Conservation (phyloP, 371 early-diverging fungal species). For the Zancudomyces culisetae region DNA sequence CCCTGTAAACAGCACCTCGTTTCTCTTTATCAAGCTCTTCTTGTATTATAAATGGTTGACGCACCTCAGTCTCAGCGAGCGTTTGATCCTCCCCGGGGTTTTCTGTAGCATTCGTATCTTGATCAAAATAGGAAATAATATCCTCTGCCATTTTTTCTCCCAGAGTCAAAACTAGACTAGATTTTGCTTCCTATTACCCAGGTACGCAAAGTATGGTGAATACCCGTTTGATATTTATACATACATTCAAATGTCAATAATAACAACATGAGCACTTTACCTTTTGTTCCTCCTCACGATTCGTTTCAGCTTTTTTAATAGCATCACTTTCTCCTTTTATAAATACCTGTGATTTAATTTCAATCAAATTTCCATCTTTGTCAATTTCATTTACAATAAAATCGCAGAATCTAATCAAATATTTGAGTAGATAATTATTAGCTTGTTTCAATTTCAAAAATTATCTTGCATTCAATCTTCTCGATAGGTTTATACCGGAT, state of each 20-base stretch:
- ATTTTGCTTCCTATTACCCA: conserved; percentile 16
- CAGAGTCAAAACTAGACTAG: conserved; percentile 20
- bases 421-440: no score
- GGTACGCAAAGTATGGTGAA: no score
- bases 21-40: conserved; percentile 26
- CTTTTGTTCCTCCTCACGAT: conserved; percentile 6
- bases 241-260: no score
- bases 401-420: conserved; percentile 29
- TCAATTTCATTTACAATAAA: conserved; percentile 91
- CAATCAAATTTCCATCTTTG: conserved; percentile 43
- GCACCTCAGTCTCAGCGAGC: neutral
- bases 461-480: neutral
- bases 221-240: no score
- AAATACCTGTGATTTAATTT: conserved; percentile 5
- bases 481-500: no score
- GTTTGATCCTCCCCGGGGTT: conserved; percentile 2
- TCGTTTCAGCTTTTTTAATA: conserved; percentile 7
- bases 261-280: no score
- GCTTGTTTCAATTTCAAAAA: no score
- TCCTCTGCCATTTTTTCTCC: conserved; percentile 11
- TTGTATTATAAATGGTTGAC: conserved; percentile 13
- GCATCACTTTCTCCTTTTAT: conserved; percentile 7
- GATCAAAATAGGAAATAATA: no score
- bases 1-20: conserved; percentile 31
- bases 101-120: conserved; percentile 10